Evolutionary conservation across 1,139 yeast genomes (phyloP).

Genomic region (Hyphopichia buzzinii): DNA sequence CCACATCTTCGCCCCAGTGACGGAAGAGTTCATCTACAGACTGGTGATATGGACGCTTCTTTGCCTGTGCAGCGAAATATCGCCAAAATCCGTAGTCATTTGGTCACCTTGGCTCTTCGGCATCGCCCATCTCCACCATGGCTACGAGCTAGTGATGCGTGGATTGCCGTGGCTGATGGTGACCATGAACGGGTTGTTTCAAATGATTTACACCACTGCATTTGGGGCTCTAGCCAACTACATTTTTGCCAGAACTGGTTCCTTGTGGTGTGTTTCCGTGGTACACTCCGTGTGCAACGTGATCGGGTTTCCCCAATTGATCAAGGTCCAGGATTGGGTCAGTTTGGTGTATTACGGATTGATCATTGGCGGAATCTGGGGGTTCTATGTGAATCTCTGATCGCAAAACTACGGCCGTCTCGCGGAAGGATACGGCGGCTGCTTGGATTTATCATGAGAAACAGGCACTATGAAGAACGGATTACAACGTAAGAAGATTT

Average conservation of each 20-base stretch:
- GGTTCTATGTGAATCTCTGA: no score
- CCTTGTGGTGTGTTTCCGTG: slow-evolving; percentile 60
- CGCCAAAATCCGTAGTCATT: slow-evolving; percentile 22
- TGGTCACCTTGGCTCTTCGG: slow-evolving; percentile 77
- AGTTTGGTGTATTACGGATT: slow-evolving; percentile 37
- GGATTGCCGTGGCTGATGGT: slow-evolving; percentile 29
- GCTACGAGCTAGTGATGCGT: slow-evolving; percentile 44
- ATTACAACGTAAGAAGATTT: no score
- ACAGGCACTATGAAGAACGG: no score
- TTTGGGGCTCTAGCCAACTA: slow-evolving; percentile 78
- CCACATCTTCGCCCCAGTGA: slow-evolving; percentile 74
- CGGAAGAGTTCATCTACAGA: slow-evolving; percentile 85
- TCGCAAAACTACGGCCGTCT: no score
- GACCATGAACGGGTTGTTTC: slow-evolving; percentile 48
- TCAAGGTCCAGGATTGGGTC: slow-evolving; percentile 11
- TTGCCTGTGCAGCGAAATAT: background rate
- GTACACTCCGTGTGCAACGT: slow-evolving; percentile 76
- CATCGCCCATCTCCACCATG: slow-evolving; percentile 90
- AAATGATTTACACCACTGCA: slow-evolving; percentile 67
- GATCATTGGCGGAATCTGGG: slow-evolving; percentile 41
- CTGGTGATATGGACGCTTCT: slow-evolving; percentile 37
- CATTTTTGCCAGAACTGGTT: slow-evolving; percentile 31
- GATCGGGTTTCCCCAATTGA: slow-evolving; percentile 68
- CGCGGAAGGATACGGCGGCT: no score
- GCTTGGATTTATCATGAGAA: no score